Base-by-base conservation (phyloP, 495 filamentous ascomycete species). In the Cenococcum geophilum region DNA sequence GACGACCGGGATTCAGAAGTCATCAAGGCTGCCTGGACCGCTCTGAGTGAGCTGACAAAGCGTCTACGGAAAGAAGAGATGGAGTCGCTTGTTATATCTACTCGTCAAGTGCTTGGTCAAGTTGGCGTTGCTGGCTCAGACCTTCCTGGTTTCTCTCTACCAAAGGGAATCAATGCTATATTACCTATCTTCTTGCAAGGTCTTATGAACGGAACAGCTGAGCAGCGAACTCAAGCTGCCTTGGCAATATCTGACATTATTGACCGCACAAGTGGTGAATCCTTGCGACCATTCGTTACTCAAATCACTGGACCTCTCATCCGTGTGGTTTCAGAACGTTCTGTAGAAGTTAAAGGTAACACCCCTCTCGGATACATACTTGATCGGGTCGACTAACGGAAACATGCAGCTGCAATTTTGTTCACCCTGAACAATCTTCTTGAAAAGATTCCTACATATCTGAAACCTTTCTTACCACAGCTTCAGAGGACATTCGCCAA, bases 301-400 rank as follows among this genome's bases (percentile, higher is more conserved):
- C 91, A 97, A 68, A 97, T 98, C 66, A 97, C 93, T 18, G 93
- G 93, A 71, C 95, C 93, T 12, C 82, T 98, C 27, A 98, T 98
- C 70, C 86, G 93, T 79, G 92, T 98, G 14, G 91, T 97, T 8
- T 96, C 93, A 0, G 93, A 98, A 68, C 82, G 92, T 48, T 97
- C 92, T 1, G 87, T 89, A 1, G 93, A 98, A 53, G 89, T 98
- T 75, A 97, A 95, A 75, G 49, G 49, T 52, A 52, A 27, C 2
- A 2, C 2, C 27, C 6, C 6, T 32, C 27, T 32, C 27, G 3
- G 27, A 32, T 32, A 32, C 6, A 32, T 32, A 32, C 6, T 32
- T 32, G 6, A 32, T 45, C 1, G 11, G 11, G 3, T 45, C 16
- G 55, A n/a, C 12, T 36, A 32, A 80, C 40, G 40, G 12, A 1